Percentiles rank a stretch among this genome's conserved stretches.
Evolutionary conservation across 345 rosid genomes (phyloP).

Genomic region (Durio zibethinus): DNA sequence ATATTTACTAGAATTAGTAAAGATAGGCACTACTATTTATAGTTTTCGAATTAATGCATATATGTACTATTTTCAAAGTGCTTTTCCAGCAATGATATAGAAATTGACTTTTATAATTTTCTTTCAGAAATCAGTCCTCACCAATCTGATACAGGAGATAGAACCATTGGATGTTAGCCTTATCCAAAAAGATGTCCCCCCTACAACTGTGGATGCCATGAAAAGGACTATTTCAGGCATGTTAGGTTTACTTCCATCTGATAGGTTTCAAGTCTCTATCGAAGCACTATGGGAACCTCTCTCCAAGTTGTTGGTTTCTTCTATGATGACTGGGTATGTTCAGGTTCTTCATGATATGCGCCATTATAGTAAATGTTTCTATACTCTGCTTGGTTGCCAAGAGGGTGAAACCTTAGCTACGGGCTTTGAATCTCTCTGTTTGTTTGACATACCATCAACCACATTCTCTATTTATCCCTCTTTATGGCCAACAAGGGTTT

Average conservation of each 20-base stretch:
- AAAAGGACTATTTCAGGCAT: constrained; percentile 95
- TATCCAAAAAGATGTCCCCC: constrained; percentile 83
- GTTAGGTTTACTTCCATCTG: constrained; percentile 95
- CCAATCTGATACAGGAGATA: constrained; percentile 75
- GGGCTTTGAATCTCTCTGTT: not conserved
- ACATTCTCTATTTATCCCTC: not conserved
- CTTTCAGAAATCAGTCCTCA: constrained; percentile 57
- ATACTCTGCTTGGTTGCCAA: not conserved
- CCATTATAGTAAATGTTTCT: not conserved
- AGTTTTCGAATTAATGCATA: not conserved
- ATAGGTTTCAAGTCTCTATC: constrained; percentile 80
- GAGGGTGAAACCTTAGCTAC: not conserved
- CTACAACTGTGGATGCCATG: constrained; percentile 90
- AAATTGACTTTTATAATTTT: constrained; percentile 15
- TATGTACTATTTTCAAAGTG: not conserved
- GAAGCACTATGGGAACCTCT: constrained; percentile 95
- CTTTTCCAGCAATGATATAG: not conserved
- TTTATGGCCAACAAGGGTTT: not conserved
- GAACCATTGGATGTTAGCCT: constrained; percentile 90
- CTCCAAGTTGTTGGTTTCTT: constrained; percentile 79
- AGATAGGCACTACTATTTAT: not conserved
- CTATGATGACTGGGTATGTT: constrained; percentile 98
- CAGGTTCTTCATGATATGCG: not conserved
- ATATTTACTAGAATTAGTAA: not conserved
- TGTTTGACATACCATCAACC: not conserved